phyloP scores from a whole-genome alignment of 2,329 filamentous ascomycete species.

The Seiridium unicorne region DNA sequence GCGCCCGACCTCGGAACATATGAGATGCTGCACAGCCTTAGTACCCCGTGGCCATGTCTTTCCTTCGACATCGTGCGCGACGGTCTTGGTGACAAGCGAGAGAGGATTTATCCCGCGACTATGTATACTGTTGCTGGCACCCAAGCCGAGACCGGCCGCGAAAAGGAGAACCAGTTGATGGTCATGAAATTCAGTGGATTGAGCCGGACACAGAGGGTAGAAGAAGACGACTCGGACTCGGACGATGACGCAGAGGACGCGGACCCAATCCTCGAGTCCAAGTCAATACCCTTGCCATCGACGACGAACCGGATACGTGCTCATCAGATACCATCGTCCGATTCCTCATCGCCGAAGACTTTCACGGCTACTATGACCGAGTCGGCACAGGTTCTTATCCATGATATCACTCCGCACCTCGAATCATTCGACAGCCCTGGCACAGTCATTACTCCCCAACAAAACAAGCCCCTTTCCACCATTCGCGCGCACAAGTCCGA shows the following conservation, averaged over 20 bases:
- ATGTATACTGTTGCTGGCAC: slow-evolving; percentile 95
- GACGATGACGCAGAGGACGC: slow-evolving; percentile 73
- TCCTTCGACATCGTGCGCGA: slow-evolving; percentile 93
- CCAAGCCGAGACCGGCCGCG: slow-evolving; percentile 74
- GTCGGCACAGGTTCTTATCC: slow-evolving; percentile 82
- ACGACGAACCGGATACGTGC: slow-evolving; percentile 93
- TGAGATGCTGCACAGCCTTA: slow-evolving; percentile 94
- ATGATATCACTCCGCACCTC: slow-evolving; percentile 90
- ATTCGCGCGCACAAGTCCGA: slow-evolving; percentile 89
- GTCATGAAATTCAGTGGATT: slow-evolving; percentile 95
- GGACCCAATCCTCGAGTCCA: slow-evolving; percentile 92
- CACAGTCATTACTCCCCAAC: slow-evolving; percentile 72
- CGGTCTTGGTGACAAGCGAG: slow-evolving; percentile 77
- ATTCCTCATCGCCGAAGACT: slow-evolving; percentile 72
- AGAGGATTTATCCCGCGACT: slow-evolving; percentile 87
- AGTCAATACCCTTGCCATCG: slow-evolving; percentile 78
- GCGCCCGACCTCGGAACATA: slow-evolving; percentile 93
- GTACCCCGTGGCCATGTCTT: slow-evolving; percentile 93
- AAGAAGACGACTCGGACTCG: slow-evolving; percentile 66
- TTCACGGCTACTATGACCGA: slow-evolving; percentile 92
- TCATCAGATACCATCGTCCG: slow-evolving; percentile 73
- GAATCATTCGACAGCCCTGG: slow-evolving; percentile 88
- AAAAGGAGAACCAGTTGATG: slow-evolving; percentile 89
- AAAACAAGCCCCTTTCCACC: slow-evolving; percentile 85
- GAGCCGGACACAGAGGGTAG: slow-evolving; percentile 76